Conservation (phyloP, 2,329 filamentous ascomycete species). For the Neopestalotiopsis sp. region DNA sequence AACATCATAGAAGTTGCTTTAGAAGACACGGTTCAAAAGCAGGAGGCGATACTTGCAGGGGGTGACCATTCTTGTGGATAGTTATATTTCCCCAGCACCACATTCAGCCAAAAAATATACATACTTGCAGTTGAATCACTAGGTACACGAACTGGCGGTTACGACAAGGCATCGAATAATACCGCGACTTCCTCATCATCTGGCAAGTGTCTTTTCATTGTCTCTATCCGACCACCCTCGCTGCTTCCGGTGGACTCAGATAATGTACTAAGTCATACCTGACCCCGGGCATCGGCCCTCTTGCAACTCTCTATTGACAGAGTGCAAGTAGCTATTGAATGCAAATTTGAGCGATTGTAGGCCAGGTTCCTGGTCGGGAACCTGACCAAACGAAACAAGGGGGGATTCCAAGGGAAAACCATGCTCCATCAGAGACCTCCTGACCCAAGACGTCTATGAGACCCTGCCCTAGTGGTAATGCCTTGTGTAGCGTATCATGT, state of each 20-base stretch:
- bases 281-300: too few relatives aligned
- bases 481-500: too few relatives aligned
- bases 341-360: background rate
- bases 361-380: background rate
- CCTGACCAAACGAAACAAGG: background rate
- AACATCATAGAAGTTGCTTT: background rate
- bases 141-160: background rate
- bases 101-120: background rate
- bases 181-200: too few relatives aligned
- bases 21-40: background rate
- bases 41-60: background rate
- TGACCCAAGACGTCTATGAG: background rate
- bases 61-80: background rate
- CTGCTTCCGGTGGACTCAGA: background rate
- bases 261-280: too few relatives aligned
- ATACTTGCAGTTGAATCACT: background rate
- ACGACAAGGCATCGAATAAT: background rate
- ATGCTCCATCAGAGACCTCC: background rate
- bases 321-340: background rate
- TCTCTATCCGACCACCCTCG: background rate
- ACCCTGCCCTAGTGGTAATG: too few relatives aligned
- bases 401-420: background rate
- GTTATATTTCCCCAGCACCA: too few relatives aligned
- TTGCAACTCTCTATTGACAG: too few relatives aligned
- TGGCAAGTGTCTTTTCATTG: background rate